Base-by-base conservation (phyloP, 2,329 filamentous ascomycete species). In the Exophiala spinifera region DNA sequence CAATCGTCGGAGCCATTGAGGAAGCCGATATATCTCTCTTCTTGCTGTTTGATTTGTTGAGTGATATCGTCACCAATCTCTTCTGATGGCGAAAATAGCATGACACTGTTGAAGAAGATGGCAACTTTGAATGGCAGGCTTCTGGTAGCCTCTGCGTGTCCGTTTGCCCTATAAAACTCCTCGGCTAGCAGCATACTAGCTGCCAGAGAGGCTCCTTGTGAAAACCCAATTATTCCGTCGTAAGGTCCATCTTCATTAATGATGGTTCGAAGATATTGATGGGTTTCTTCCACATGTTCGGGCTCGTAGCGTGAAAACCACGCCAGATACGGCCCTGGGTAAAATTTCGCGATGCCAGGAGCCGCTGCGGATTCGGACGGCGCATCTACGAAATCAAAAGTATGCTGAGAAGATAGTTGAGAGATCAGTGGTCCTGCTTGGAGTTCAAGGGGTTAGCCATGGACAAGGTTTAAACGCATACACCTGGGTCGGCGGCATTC, bases 211-310 rank as follows among this genome's bases (percentile, higher is more conserved):
- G 63, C 69, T 69, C 69, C 36, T 71, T 67, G 10, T n/a, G 66
- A 69, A 56, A 71, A 71, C 23, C 69, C 69, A 17, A 71, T 56
- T 37, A 70, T 53, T 5, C 67, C 68, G 34, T 72, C 69, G 39
- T 66, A 68, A 5, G 66, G 63, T 1, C 64, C 68, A 4, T 66
- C 63, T 15, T 64, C 59, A 2, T 59, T 54, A 28, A 70, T 63
- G 39, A 62, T 58, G 65, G 63, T 13, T 62, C 61, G 45, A 66
- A 60, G 3, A 60, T 59, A 44, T 61, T 64, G 19, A 65, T 63
- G 42, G 65, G 23, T 8, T 25, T 25, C 23, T 25, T 4, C 23
- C 23, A 25, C 23, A 8, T 25, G 8, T 8, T 25, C 23, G 23
- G 23, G 23, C 8, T 25, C 23, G 23, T 25, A 25, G 4, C 23